Percentiles rank a stretch among this genome's conserved stretches.
These are phyloP conservation scores for Poterioochromonas sp. DNA, from an alignment of 352 stramenopile species.

Conservation along the genomic window DNA sequence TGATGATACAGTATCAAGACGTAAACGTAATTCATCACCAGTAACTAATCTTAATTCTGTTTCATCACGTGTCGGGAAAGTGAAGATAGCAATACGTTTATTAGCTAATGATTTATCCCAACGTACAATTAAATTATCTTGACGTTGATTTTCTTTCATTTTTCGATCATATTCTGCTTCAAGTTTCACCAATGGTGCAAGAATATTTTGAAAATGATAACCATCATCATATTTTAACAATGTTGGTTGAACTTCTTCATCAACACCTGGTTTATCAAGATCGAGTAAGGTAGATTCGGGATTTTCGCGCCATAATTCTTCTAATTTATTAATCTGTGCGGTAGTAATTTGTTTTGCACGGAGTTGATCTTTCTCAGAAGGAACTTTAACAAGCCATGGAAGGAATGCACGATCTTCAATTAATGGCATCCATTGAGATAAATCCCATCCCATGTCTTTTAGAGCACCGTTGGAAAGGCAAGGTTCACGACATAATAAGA, in stretches of 20 bases:
- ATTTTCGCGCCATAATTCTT: conserved; percentile 92
- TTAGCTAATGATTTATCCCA: conserved; percentile 71
- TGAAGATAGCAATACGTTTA: conserved; percentile 90
- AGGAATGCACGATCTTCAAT: conserved; percentile 94
- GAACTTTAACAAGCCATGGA: conserved; percentile 90
- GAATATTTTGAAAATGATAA: conserved; percentile 99
- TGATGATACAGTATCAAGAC: conserved; percentile 62
- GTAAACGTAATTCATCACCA: conserved; percentile 90
- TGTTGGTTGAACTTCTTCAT: conserved; percentile 68
- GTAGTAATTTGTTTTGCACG: conserved; percentile 54
- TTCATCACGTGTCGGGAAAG: conserved; percentile 53
- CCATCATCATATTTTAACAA: conserved; percentile 90
- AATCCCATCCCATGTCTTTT: conserved; percentile 98
- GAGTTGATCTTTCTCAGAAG: conserved; percentile 62
- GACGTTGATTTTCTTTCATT: conserved; percentile 92
- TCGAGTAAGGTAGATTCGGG: conserved; percentile 88
- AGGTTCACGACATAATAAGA: conserved; percentile 86
- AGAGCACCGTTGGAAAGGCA: conserved; percentile 58
- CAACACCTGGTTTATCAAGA: conserved; percentile 72
- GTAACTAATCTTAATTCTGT: conserved; percentile 78
- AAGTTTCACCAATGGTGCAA: conserved; percentile 97
- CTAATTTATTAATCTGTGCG: conserved; percentile 68
- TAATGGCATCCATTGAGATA: conserved; percentile 93
- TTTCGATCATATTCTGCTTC: conserved; percentile 99
- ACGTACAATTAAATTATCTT: conserved; percentile 71